Percentiles rank a stretch among this genome's conserved stretches.
These are phyloP conservation scores for Pseudognaphalium luteoalbum DNA, from an alignment of 129 eudicot species.

Conservation along the genomic window DNA sequence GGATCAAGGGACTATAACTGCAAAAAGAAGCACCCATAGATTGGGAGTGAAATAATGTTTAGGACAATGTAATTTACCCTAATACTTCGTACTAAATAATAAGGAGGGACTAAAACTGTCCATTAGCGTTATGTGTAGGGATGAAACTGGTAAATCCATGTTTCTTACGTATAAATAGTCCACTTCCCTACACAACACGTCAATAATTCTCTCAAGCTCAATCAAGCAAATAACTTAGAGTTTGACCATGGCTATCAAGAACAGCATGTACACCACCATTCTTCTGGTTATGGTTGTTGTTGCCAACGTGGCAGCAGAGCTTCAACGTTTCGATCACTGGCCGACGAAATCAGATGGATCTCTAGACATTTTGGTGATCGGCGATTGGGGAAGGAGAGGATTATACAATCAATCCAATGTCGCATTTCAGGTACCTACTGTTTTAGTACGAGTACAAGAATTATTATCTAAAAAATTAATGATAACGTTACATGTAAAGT, in stretches of 20 bases:
- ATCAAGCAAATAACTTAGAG: neutral
- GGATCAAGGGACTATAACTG: too few relatives aligned
- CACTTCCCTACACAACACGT: neutral
- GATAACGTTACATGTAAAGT: neutral
- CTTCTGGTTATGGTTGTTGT: constrained; percentile 18
- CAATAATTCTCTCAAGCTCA: neutral
- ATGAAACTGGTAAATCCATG: neutral
- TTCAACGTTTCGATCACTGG: constrained; percentile 43
- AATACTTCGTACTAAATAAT: too few relatives aligned
- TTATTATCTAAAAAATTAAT: neutral
- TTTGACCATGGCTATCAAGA: constrained; percentile 4
- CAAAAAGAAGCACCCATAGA: too few relatives aligned
- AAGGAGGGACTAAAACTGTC: constrained; percentile 17
- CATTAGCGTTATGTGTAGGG: constrained; percentile 1
- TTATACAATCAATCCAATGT: constrained; percentile 60
- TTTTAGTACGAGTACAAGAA: neutral
- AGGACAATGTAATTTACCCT: too few relatives aligned
- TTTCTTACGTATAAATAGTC: constrained; percentile 7
- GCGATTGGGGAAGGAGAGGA: constrained; percentile 93
- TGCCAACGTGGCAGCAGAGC: constrained; percentile 42
- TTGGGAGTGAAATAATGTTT: too few relatives aligned
- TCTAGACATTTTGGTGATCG: constrained; percentile 60
- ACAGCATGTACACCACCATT: constrained; percentile 21
- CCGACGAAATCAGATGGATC: constrained; percentile 45
- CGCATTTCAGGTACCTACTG: constrained; percentile 58